Percentiles rank a stretch among this genome's conserved stretches.
These are phyloP conservation scores for Thraustochytrium striatum DNA, from an alignment of 352 stramenopile species.

Conservation along the genomic window DNA sequence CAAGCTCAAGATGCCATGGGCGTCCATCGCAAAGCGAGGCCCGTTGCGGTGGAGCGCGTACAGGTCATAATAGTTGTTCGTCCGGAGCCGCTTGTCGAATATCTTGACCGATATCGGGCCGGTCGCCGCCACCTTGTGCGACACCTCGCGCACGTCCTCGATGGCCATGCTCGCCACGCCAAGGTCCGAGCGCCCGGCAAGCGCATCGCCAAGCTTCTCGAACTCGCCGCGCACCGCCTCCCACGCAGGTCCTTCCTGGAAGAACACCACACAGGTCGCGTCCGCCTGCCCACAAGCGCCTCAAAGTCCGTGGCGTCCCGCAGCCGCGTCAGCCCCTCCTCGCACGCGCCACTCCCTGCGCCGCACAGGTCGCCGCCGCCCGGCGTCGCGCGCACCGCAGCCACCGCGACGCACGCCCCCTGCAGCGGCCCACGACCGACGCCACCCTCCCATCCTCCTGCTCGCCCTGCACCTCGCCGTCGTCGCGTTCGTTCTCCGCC, in stretches of 20 bases:
- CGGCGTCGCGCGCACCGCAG: background rate
- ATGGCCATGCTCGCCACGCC: no score
- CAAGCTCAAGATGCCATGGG: background rate
- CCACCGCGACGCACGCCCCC: background rate
- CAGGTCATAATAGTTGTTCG: conserved; percentile 30
- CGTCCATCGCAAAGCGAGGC: background rate
- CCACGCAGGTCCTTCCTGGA: no score
- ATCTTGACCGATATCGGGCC: conserved; percentile 43
- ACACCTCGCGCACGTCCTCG: no score
- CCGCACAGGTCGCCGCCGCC: background rate
- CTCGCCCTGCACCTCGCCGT: background rate
- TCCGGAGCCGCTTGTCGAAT: conserved; percentile 8
- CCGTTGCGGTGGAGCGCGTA: conserved; percentile 32
- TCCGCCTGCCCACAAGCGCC: no score
- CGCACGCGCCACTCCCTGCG: background rate
- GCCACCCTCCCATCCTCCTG: background rate
- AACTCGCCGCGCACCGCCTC: no score
- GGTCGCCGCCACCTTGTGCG: conserved; percentile 5
- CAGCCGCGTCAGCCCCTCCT: background rate
- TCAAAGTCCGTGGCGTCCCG: no score
- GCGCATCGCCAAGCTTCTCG: no score
- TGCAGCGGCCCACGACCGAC: background rate
- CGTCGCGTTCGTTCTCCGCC: background rate
- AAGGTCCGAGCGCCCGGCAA: no score
- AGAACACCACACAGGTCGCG: no score